A percentile compares a stretch with the other conserved stretches of the same genome.
These are phyloP conservation scores for Tagetes patula DNA, from an alignment of 129 eudicot genomes.

Conservation along the genomic window DNA sequence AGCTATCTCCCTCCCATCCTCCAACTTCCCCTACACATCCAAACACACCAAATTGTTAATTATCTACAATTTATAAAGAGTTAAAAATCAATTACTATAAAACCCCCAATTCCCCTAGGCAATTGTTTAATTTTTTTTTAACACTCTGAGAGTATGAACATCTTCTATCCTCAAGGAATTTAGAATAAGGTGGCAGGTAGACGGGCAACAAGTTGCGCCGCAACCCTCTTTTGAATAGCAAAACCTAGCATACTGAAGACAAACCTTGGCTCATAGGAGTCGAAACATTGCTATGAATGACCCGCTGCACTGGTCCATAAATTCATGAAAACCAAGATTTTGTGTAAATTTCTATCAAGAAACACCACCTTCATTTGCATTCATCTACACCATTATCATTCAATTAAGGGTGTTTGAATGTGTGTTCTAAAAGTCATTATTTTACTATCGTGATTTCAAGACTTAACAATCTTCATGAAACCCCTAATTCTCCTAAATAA, in stretches of 20 bases:
- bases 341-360: neutral
- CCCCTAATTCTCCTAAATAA: too few species aligned
- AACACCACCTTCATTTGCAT: neutral
- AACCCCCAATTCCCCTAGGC: neutral
- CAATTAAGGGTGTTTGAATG: neutral
- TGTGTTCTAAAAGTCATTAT: neutral
- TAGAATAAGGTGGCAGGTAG: too few species aligned
- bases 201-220: too few species aligned
- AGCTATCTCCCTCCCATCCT: conserved; percentile 71
- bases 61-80: neutral
- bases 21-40: conserved; percentile 57
- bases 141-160: too few species aligned
- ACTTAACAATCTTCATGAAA: neutral
- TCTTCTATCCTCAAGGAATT: too few species aligned
- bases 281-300: too few species aligned
- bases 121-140: too few species aligned
- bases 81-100: neutral
- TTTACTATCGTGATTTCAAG: neutral
- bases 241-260: too few species aligned
- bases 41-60: conserved; percentile 16
- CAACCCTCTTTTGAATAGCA: too few species aligned
- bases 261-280: too few species aligned
- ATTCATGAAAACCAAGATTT: too few species aligned
- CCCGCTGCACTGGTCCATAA: too few species aligned
- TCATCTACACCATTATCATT: neutral